Evolutionary conservation across 1,284 basidiomycete genomes (phyloP), one percentile per base, ranked within the genome.

Genomic region (Coniferiporia sulphurascens): DNA sequence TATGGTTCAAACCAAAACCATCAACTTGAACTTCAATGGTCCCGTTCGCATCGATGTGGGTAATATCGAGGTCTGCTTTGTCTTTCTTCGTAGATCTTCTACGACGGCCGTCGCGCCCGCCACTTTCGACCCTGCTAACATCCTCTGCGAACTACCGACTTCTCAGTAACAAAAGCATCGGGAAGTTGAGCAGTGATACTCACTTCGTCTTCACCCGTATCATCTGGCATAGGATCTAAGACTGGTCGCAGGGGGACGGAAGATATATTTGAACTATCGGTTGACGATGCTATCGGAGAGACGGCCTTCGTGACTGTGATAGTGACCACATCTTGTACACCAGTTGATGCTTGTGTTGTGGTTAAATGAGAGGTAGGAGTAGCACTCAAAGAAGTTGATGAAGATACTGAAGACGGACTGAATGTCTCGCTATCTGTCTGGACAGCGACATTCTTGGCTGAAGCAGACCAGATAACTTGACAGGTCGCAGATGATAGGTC

Each of bases 401-500:
- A 17, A 44, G 38, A 41, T 15, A 52, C 22, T 13, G 51, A 19
- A 45, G 46, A 41, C 6, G 49, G 27, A 15, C 50, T 21, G n/a
- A 19, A 21, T 15, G 7, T 7, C 4, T 10, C 52, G 15, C 4
- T 27, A 49, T 49, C 22, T 17, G 48, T 7, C 22, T 15, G 9
- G n/a, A 55, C 45, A 27, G 49, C 45, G 36, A 41, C 45, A 41
- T 44, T 53, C 46, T 59, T 48, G 4, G 65, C 56, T 19, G 59
- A 64, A 3, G 67, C 78, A 54, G 77, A 71, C 83, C 85, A 89
- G 36, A 88, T 74, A 36, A 85, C 68, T 38, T 73, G 66, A 66
- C 88, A 90, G 4, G 74, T 70, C 34, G 70, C 70, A 2, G 78
- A 74, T 59, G 76, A 73, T 57, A 85, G 66, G 46, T 75, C 70